Percentiles rank a stretch among this genome's conserved stretches.
phyloP scores from a whole-genome alignment of 2,329 filamentous ascomycete genomes.

The Phoma herbarum region DNA sequence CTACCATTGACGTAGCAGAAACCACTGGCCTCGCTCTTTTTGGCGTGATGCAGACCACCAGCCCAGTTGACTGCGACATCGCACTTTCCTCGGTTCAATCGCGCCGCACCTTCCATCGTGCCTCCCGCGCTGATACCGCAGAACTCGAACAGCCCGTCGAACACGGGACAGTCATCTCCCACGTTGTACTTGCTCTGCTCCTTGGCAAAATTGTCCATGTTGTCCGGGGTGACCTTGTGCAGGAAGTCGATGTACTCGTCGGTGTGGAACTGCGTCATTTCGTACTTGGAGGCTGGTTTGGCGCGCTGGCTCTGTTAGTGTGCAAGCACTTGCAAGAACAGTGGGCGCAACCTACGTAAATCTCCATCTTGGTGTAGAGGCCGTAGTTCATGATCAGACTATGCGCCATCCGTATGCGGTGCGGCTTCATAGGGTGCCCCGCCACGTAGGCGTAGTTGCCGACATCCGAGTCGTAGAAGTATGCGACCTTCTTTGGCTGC shows the following conservation, averaged over 20 bases:
- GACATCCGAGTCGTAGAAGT: conserved; percentile 98
- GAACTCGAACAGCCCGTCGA: conserved; percentile 75
- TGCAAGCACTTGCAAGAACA: not conserved
- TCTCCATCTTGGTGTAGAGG: conserved; percentile 77
- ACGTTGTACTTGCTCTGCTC: conserved; percentile 85
- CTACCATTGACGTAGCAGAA: conserved; percentile 92
- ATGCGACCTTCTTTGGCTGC: conserved; percentile 80
- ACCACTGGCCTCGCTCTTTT: conserved; percentile 90
- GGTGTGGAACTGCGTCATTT: conserved; percentile 78
- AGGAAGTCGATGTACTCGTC: conserved; percentile 78
- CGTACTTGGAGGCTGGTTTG: conserved; percentile 68
- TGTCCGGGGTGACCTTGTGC: conserved; percentile 93
- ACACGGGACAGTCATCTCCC: conserved; percentile 70
- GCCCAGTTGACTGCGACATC: conserved; percentile 75
- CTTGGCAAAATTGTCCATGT: conserved; percentile 92
- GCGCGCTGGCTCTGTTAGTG: conserved; percentile 43
- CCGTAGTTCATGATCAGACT: conserved; percentile 76
- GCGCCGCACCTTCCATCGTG: conserved; percentile 75
- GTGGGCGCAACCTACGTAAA: conserved; percentile 62
- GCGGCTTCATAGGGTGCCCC: conserved; percentile 73
- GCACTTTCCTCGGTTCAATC: conserved; percentile 72
- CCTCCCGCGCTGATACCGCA: conserved; percentile 75
- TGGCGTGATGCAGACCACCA: conserved; percentile 94
- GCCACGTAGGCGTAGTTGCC: conserved; percentile 96
- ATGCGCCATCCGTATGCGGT: conserved; percentile 71